A percentile compares a stretch with the other conserved stretches of the same genome.
These are phyloP conservation scores for Asterella californica DNA, from an alignment of 225 moss, liverwort and hornwort genomes.

Conservation along the genomic window DNA sequence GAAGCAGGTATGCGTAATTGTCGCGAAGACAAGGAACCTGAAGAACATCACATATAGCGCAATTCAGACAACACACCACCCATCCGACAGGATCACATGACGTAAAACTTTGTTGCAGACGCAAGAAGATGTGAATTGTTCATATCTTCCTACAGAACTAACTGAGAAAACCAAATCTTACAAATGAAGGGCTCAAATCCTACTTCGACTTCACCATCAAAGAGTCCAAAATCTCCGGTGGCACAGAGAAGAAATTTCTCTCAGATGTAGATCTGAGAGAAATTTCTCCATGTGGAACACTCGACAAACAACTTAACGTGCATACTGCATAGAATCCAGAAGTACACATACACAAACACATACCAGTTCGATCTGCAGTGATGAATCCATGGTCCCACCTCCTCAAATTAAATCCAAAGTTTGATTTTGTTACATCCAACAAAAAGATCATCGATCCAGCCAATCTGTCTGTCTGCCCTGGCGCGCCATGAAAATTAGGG, in stretches of 20 bases:
- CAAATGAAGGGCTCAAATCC: neutral
- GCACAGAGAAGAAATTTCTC: neutral
- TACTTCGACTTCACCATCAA: neutral
- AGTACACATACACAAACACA: too few species aligned
- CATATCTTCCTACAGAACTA: neutral
- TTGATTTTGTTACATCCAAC: too few species aligned
- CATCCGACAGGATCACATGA: neutral
- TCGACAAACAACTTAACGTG: neutral
- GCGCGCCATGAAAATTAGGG: too few species aligned
- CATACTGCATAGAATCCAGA: neutral
- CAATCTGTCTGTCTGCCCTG: too few species aligned
- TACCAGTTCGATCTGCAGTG: conserved; percentile 13
- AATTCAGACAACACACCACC: neutral
- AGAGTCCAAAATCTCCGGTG: neutral
- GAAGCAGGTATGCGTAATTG: conserved; percentile 92
- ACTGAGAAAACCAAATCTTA: neutral
- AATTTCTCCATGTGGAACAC: neutral
- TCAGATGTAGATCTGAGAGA: neutral
- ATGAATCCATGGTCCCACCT: conserved; percentile 13
- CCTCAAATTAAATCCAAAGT: too few species aligned
- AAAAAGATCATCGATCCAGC: too few species aligned
- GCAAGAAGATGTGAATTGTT: neutral
- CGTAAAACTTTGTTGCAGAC: neutral
- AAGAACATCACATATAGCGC: neutral
- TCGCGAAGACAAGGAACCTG: conserved; percentile 89